A percentile compares a stretch with the other conserved stretches of the same genome.
phyloP scores from a whole-genome alignment of 495 filamentous ascomycete genomes.

The Parathielavia appendiculata region DNA sequence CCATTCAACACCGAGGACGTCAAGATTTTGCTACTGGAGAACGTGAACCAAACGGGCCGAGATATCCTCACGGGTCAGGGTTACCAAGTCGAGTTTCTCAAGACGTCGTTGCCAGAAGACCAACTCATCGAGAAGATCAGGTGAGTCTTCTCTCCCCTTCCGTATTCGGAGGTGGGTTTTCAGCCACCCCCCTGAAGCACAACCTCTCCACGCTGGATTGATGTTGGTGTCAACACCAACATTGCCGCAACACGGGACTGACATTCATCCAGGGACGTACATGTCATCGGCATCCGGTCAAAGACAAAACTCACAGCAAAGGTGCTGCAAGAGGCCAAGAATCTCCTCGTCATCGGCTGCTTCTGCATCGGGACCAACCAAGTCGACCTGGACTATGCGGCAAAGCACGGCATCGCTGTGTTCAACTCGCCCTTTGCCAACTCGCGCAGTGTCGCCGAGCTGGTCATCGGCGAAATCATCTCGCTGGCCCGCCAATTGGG shows the following conservation, averaged over 20 bases:
- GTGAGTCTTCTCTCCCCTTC: constrained; percentile 46
- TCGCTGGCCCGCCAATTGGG: constrained; percentile 83
- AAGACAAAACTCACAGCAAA: constrained; percentile 90
- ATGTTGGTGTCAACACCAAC: no score
- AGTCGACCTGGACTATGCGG: constrained; percentile 89
- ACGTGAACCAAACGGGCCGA: constrained; percentile 84
- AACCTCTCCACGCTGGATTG: background rate
- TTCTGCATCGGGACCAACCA: constrained; percentile 99
- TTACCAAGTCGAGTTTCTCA: constrained; percentile 92
- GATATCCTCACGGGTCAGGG: constrained; percentile 79
- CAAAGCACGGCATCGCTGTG: constrained; percentile 86
- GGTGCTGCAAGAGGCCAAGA: constrained; percentile 83
- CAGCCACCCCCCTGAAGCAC: background rate
- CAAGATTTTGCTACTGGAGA: constrained; percentile 93
- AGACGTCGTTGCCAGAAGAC: constrained; percentile 83
- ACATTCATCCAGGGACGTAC: constrained; percentile 63
- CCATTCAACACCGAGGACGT: constrained; percentile 93
- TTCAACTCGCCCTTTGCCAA: constrained; percentile 99
- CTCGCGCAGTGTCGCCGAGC: constrained; percentile 91
- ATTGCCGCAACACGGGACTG: background rate
- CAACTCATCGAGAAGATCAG: constrained; percentile 94
- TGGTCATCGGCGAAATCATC: constrained; percentile 93
- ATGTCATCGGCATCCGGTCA: constrained; percentile 96
- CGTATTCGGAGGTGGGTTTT: constrained; percentile 25
- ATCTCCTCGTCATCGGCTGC: constrained; percentile 92